Evolutionary conservation across 805 yeast species (phyloP).

Genomic region (Candida easanensis): DNA sequence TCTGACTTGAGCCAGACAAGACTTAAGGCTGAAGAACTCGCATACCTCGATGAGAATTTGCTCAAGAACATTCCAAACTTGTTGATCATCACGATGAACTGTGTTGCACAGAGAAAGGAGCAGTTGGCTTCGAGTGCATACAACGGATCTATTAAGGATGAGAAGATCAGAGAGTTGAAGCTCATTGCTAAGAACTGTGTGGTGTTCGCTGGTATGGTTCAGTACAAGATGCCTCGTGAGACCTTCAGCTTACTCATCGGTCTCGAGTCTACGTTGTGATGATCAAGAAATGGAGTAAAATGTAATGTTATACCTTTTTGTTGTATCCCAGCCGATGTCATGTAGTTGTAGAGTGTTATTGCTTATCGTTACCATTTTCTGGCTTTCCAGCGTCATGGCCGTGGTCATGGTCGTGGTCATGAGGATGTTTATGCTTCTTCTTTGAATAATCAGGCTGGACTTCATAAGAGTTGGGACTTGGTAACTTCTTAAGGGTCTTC

Average conservation of each 20-base stretch:
- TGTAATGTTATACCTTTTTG: not conserved
- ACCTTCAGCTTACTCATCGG: conserved; percentile 68
- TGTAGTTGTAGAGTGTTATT: too few relatives aligned
- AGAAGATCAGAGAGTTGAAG: conserved; percentile 52
- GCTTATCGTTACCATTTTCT: not conserved
- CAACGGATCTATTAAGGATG: conserved; percentile 47
- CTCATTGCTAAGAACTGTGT: conserved; percentile 81
- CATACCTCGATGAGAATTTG: conserved; percentile 62
- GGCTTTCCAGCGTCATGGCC: not conserved
- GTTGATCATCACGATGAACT: conserved; percentile 77
- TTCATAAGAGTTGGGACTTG: conserved; percentile 83
- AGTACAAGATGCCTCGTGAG: conserved; percentile 86
- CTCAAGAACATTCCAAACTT: conserved; percentile 78
- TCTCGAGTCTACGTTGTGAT: conserved; percentile 46
- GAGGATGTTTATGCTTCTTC: conserved; percentile 19
- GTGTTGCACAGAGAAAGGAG: conserved; percentile 57
- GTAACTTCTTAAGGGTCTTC: conserved; percentile 27
- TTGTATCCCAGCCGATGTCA: too few relatives aligned
- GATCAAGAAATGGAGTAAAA: not conserved
- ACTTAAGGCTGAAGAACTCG: conserved; percentile 64
- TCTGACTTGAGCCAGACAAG: conserved; percentile 42
- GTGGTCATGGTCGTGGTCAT: conserved; percentile 7
- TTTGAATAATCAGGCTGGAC: conserved; percentile 65
- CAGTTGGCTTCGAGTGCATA: conserved; percentile 36
- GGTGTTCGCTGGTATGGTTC: conserved; percentile 94